Evolutionary conservation across 1,284 basidiomycete genomes (phyloP).

Genomic region (Prillingera fragicola): DNA sequence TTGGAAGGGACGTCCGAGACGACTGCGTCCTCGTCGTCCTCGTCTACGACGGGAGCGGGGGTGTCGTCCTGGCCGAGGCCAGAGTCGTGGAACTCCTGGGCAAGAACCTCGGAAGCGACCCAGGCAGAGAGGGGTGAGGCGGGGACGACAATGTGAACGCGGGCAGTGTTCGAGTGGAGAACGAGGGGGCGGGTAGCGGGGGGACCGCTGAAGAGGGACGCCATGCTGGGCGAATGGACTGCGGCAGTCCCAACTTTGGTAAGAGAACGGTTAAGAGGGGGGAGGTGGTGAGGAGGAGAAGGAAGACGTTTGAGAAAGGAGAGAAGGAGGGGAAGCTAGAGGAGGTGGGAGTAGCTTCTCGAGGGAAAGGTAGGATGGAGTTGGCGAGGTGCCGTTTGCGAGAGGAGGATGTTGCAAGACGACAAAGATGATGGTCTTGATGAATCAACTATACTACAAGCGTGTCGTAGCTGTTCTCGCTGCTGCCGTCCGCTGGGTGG

Average conservation of each 20-base stretch:
- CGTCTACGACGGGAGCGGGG: conserved; percentile 41
- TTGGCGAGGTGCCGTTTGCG: no score
- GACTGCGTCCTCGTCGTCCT: conserved; percentile 34
- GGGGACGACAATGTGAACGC: conserved; percentile 73
- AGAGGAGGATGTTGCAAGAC: no score
- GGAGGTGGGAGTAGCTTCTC: no score
- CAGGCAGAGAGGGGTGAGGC: conserved; percentile 66
- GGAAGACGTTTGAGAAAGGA: neutral
- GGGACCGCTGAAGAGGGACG: conserved; percentile 39
- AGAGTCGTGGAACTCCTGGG: conserved; percentile 73
- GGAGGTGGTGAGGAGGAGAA: conserved; percentile 2
- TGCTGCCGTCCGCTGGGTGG: no score
- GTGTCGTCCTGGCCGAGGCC: conserved; percentile 48
- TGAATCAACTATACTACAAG: no score
- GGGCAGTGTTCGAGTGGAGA: conserved; percentile 43
- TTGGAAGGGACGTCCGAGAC: conserved; percentile 26
- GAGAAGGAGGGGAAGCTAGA: conserved; percentile 1
- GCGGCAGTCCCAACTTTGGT: conserved; percentile 17
- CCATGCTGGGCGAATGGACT: conserved; percentile 34
- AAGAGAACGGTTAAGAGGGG: no score
- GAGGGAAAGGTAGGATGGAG: no score
- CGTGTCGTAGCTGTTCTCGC: no score
- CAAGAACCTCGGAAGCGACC: conserved; percentile 79
- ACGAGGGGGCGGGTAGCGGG: conserved; percentile 47
- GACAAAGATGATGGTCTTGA: no score